Evolutionary conservation across 495 filamentous ascomycete genomes (phyloP), one percentile per base, ranked within the genome.

Genomic region (Tricharina praecox): DNA sequence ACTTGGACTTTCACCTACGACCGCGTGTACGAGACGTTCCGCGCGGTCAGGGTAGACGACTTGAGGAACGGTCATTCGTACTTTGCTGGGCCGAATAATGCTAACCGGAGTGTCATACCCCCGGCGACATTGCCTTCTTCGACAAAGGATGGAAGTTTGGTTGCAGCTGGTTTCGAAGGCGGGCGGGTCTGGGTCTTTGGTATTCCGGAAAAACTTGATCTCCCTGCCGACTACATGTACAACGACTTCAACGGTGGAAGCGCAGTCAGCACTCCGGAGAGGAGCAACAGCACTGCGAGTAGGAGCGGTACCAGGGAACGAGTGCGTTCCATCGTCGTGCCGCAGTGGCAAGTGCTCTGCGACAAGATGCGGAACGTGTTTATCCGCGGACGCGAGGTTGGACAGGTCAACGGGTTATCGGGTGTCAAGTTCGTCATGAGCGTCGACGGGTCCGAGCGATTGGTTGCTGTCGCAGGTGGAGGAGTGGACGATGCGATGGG

Each of bases 1-100:
- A 74, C 63, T 40, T 92, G 84, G 84, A 72, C 82, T 0, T 77
- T 90, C 49, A 79, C 79, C 8, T 88, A 83, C 51, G 84, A 92
- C 47, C 67, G 74, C 48, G 75, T 77, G 41, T 78, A 82, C 48
- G 76, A 79, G 46, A 81, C 77, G 0, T 90, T 88, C 55, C 72
- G 81, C 44, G 79, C 82, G 11, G 78, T 88, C 9, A 74, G 77
- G 9, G 74, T 78, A 42, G 81, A 80, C 53, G 79, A 85, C 50
- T 59, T 78, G 19, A 74, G 78, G 35, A 81, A 82, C 50, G 82
- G 84, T 10, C 78, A 79, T 32, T 79, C 80, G 9, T 85, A 86
- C 58, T 88, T 90, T 54, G 78, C 77, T n/a, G 81, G 77, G 4
- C 84, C 84, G 0, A 66, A 65, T 41, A 57, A 65, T 21, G 47